Evolutionary conservation across 495 filamentous ascomycete genomes (phyloP), one percentile per base, ranked within the genome.

Genomic region (Xeromyces bisporus): DNA sequence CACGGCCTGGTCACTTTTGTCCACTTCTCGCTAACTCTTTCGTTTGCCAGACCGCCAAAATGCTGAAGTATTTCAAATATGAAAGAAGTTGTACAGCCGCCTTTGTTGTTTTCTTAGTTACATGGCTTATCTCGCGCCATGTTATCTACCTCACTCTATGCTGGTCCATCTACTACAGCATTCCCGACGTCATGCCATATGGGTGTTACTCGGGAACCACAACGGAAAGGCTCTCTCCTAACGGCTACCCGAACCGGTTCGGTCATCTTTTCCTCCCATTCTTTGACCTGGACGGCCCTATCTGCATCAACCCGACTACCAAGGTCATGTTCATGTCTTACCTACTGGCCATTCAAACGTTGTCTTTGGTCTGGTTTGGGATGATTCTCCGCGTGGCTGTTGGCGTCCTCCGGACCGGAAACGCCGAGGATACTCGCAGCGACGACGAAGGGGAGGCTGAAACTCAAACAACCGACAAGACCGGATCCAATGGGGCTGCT

Each of bases 351-450:
- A 56, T 96, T n/a, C 83, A 94, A 50, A 58, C 63, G 6, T 60
- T 96, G 18, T 80, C 78, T 11, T 57, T 93, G 11, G 62, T 87
- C 41, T 96, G 87, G 87, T 91, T 94, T 48, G 67, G 58, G 42
- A 77, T 93, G 74, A 92, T 94, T 44, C 45, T 82, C 16, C 67
- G 69, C 15, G 80, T 96, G 1, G 86, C 83, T 12, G 57, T 73
- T 31, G 71, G 70, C 18, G 80, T 93, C 1, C 42, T 94, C 11
- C 68, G 59, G 28, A 84, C 82, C 15, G 67, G 69, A n/a, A 64
- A 69, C 16, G 85, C 87, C 15, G 87, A 92, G 32, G 87, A 96
- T 43, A 66, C 68, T 17, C 73, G 87, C 29, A 91, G 81, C 47
- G 86, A 93, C 39, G 84, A 84, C 38, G 87, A 94, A 44, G 79